These are phyloP conservation scores for Arthrobotrys pseudoclavata DNA, from an alignment of 2,329 filamentous ascomycete genomes.

Conservation along the genomic window DNA sequence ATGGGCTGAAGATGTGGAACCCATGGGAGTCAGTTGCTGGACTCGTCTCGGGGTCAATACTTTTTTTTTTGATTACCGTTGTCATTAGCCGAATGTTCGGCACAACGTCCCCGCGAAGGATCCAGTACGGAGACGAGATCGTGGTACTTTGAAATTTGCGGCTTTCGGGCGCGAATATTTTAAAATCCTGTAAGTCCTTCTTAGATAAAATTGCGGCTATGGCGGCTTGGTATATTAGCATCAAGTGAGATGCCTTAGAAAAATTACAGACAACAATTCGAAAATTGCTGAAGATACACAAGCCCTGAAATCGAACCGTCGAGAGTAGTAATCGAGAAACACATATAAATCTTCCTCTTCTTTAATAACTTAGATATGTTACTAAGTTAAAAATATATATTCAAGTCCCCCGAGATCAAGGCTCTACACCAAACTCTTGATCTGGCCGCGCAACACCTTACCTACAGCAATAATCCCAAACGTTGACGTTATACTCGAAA, in stretches of 20 bases:
- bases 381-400: background rate
- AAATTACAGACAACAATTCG: background rate
- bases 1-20: constrained; percentile 3
- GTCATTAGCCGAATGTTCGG: constrained; percentile 21
- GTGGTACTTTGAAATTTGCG: background rate
- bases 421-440: background rate
- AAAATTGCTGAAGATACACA: background rate
- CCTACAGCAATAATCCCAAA: background rate
- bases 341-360: background rate
- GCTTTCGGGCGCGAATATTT: background rate
- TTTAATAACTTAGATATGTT: background rate
- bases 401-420: background rate
- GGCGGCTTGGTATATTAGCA: constrained; percentile 10
- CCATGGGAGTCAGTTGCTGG: background rate
- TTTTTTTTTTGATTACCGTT: constrained; percentile 17
- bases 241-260: background rate
- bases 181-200: background rate
- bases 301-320: background rate
- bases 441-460: background rate
- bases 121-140: constrained; percentile 14
- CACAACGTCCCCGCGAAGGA: background rate
- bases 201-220: background rate
- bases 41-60: constrained; percentile 43
- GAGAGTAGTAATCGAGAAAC: background rate
- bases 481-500: background rate